Evolutionary conservation across 2,329 filamentous ascomycete genomes (phyloP), one percentile per base, ranked within the genome.

Genomic region (Fusarium coicis): DNA sequence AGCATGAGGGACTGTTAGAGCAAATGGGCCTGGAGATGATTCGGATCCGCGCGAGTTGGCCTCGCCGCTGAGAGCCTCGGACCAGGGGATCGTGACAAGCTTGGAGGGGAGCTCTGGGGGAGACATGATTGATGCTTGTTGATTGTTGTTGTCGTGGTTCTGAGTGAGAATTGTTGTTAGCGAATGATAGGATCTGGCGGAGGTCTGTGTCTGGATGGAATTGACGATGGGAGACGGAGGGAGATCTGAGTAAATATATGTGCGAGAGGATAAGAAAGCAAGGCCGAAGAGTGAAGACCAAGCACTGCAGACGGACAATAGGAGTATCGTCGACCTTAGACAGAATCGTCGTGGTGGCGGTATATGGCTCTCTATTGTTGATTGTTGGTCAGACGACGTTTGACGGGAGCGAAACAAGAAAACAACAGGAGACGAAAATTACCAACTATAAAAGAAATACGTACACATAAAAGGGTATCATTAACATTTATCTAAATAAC

Each of bases 401-500:
- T 54, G 43, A 34, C 16, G 34, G 10, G 42, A 68, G 46, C 14
- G 34, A 50, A 15, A 39, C 4, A 37, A 18, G 34, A 53, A 37
- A 52, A 47, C 42, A 37, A 42, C 23, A 57, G 32, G 52, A 53
- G 34, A 52, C 16, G 30, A 37, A 42, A 28, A 55, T 18, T 7
- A 43, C 7, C 23, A 16, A 32, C 3, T 30, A 15, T 40, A 36
- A 43, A 42, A 12, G 44, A 7, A 53, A 10, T 47, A 50, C 9
- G 34, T 58, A 50, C 10, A 37, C 44, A 66, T 42, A 70, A 75
- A 61, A 70, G 74, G 74, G 73, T 76, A 76, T 76, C 74, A 74
- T 74, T 66, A 44, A 67, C 52, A 28, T 49, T 60, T 52, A 52
- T 44, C 53, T 63, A 56, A 54, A 44, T 21, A 69, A 52, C 12